phyloP scores from a whole-genome alignment of 352 stramenopile species.

The Phytophthora sp. region DNA sequence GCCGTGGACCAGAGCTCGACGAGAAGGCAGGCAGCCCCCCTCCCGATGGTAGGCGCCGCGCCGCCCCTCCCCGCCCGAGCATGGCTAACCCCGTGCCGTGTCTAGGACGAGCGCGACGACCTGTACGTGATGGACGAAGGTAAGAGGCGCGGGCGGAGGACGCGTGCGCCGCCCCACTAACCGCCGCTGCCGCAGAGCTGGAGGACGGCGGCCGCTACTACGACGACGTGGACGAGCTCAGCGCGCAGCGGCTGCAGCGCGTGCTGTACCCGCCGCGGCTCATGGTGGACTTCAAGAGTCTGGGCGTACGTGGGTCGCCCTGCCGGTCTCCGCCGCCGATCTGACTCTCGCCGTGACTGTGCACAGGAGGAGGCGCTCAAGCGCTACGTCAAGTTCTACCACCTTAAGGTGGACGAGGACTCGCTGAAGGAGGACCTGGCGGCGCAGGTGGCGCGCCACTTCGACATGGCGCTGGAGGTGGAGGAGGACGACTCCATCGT shows the following conservation, averaged over 20 bases:
- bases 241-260: conserved; percentile 47
- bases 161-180: no score
- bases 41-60: no score
- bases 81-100: conserved; percentile 9
- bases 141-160: conserved; percentile 10
- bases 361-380: conserved; percentile 73
- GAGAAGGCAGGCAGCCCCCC: no score
- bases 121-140: conserved; percentile 56
- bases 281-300: conserved; percentile 86
- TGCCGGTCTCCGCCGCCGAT: not conserved
- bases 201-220: conserved; percentile 35
- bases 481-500: conserved; percentile 89
- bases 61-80: not conserved
- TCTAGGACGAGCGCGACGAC: conserved; percentile 52
- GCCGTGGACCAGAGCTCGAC: no score
- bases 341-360: conserved; percentile 4
- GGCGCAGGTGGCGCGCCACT: conserved; percentile 80
- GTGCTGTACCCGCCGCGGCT: conserved; percentile 74
- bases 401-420: conserved; percentile 66
- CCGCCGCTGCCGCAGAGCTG: conserved; percentile 26
- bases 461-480: conserved; percentile 79
- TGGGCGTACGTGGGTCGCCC: conserved; percentile 52
- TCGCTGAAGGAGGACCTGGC: conserved; percentile 76
- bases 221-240: conserved; percentile 32
- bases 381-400: conserved; percentile 84